Conservation (phyloP, 192 early-diverging fungal species). For the Coemansia sp. region DNA sequence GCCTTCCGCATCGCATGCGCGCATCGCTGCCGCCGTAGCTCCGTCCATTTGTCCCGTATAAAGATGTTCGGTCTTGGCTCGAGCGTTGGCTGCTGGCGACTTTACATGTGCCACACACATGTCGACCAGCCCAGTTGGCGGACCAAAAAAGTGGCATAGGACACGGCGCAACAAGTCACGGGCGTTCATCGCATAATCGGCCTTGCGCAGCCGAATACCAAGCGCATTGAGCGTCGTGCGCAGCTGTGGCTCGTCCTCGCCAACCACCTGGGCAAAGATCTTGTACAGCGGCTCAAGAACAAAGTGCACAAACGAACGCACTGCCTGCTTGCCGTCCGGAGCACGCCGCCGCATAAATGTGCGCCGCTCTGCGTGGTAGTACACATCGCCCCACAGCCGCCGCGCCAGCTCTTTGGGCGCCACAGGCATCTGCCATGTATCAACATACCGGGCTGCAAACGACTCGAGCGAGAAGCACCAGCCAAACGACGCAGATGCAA, state of each 20-base stretch:
- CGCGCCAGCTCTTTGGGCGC: constrained; percentile 74
- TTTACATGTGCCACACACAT: constrained; percentile 79
- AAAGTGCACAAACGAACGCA: constrained; percentile 94
- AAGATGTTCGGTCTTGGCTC: constrained; percentile 57
- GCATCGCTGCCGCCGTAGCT: constrained; percentile 68
- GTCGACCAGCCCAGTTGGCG: constrained; percentile 83
- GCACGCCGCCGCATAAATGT: constrained; percentile 75
- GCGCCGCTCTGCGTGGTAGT: constrained; percentile 76
- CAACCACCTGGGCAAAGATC: constrained; percentile 71
- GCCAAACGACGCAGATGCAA: constrained; percentile 84
- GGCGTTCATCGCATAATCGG: constrained; percentile 76
- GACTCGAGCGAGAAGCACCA: constrained; percentile 93
- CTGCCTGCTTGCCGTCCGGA: constrained; percentile 51
- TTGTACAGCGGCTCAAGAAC: constrained; percentile 95
- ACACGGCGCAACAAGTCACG: constrained; percentile 83
- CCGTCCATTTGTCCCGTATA: constrained; percentile 66
- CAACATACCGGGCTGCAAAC: constrained; percentile 88
- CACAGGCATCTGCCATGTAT: constrained; percentile 64
- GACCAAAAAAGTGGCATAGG: constrained; percentile 88
- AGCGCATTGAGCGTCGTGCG: constrained; percentile 70
- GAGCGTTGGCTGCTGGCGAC: constrained; percentile 78
- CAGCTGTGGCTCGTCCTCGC: constrained; percentile 60
- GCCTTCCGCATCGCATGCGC: constrained; percentile 78
- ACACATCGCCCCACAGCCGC: constrained; percentile 97
- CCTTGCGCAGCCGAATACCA: constrained; percentile 79